Conservation (phyloP, 2,329 filamentous ascomycete genomes). For the Lasiodiplodia citricola region DNA sequence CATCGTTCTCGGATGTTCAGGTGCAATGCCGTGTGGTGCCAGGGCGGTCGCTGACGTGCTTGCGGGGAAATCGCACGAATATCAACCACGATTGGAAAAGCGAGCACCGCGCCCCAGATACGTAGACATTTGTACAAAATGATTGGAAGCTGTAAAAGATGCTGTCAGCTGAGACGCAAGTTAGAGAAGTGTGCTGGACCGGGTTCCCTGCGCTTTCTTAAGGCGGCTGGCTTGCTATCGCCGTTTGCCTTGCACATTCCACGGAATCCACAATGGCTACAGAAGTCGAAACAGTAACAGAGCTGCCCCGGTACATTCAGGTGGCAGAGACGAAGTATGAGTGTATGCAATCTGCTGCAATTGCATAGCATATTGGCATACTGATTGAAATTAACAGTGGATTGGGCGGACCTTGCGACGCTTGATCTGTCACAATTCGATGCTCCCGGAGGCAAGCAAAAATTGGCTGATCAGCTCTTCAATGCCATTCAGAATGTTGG, state of each 20-base stretch:
- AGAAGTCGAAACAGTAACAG: background rate
- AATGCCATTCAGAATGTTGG: constrained; percentile 28
- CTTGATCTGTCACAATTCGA: constrained; percentile 31
- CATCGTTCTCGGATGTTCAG: background rate
- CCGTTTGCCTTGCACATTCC: background rate
- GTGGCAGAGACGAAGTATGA: constrained; percentile 14
- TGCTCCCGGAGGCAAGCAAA: constrained; percentile 30
- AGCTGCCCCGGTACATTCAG: constrained; percentile 5
- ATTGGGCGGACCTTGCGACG: constrained; percentile 33
- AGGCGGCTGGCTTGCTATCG: background rate
- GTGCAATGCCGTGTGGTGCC: background rate
- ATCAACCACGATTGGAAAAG: background rate
- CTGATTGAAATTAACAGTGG: constrained; percentile 24
- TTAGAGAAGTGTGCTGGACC: background rate
- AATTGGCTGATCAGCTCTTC: constrained; percentile 30
- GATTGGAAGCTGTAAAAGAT: background rate
- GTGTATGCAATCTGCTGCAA: background rate
- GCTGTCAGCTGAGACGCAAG: background rate
- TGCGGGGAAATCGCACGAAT: constrained; percentile 23
- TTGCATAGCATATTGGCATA: background rate
- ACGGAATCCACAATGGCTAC: background rate
- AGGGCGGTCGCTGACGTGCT: constrained; percentile 19
- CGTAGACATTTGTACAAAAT: background rate
- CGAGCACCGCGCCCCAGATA: background rate
- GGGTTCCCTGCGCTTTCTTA: background rate